Evolutionary conservation across 2,329 filamentous ascomycete species (phyloP).

Genomic region (Bipolaris victoriae): DNA sequence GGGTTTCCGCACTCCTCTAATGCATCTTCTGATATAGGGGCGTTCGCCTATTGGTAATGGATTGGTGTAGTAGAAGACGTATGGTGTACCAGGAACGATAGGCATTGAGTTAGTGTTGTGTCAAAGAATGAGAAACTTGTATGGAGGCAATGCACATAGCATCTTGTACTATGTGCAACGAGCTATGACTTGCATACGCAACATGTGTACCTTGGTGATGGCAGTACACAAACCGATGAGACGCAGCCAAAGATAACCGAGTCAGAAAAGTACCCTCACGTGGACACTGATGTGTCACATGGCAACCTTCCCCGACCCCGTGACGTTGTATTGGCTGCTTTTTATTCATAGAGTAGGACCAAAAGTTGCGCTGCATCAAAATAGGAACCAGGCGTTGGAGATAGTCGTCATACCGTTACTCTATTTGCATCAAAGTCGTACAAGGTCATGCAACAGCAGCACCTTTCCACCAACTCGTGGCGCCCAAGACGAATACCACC

Average conservation of each 20-base stretch:
- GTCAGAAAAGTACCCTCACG: neutral
- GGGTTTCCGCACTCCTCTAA: slow-evolving; percentile 3
- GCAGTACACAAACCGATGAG: neutral
- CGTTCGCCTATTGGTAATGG: too few relatives aligned
- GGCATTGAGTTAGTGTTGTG: neutral
- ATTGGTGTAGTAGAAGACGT: neutral
- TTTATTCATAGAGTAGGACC: slow-evolving; percentile 3
- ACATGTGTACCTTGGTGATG: neutral
- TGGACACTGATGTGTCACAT: slow-evolving; percentile 4
- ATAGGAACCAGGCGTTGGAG: neutral
- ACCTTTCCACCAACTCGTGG: slow-evolving; percentile 58
- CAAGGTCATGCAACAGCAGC: slow-evolving; percentile 33
- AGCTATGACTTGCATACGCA: slow-evolving; percentile 10
- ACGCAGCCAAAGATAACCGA: neutral
- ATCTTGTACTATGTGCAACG: neutral
- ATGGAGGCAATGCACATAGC: neutral
- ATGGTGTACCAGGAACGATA: neutral
- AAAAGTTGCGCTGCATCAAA: slow-evolving; percentile 1
- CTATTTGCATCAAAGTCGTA: slow-evolving; percentile 1
- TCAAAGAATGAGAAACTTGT: neutral
- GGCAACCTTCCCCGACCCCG: neutral
- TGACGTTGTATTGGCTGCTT: neutral
- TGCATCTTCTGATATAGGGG: neutral
- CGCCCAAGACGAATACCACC: slow-evolving; percentile 76
- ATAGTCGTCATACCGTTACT: slow-evolving; percentile 6